Base-by-base conservation (phyloP, 2,329 filamentous ascomycete genomes). In the Phyllosticta paracitricarpa region DNA sequence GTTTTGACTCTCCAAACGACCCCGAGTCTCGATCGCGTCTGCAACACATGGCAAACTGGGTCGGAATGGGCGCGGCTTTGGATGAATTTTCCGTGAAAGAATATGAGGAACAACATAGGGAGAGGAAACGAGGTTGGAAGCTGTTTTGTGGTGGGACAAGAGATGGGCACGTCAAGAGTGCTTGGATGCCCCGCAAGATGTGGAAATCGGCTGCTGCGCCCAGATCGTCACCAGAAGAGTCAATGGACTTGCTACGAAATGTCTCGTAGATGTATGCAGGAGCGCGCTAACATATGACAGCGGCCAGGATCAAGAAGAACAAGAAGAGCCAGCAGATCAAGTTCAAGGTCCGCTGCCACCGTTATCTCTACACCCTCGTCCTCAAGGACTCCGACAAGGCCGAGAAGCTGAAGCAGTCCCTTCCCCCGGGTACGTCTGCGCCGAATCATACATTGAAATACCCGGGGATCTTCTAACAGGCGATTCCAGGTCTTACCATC, bases 261-360 rank as follows among this genome's bases (percentile, higher is more conserved):
- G 10, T 40, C 35, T 4, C 12, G 17, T 40, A 12, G 35, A 17
- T 40, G 12, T 17, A 5, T n/a, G 12, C 6, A n/a, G n/a, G 12
- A 48, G 40, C 14, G n/a, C 14, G 17, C 40, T 48, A n/a, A 48
- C 40, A 3, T 1, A 5, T 5, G 6, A n/a, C 66, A 81, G 79
- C 79, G 65, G 79, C 78, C 65, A 75, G 78, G 70, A 79, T 81
- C 73, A 81, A 97, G 91, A 94, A 95, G 86, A 96, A 88, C 87
- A 88, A 87, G 81, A 87, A 89, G 82, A 82, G 83, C 76, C 85
- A 88, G 78, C 88, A 93, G 84, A 92, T 94, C 88, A 99, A 99
- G 89, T 97, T 99, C 91, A 99, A 99, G 91, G 93, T 99, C 85
- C 91, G 94, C 80, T 97, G 94, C 89, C 84, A 90, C 78, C 86